Percentiles rank a stretch among this genome's conserved stretches.
These are phyloP conservation scores for Backusella morwellensis DNA, from an alignment of 192 early-diverging fungal genomes.

Conservation along the genomic window DNA sequence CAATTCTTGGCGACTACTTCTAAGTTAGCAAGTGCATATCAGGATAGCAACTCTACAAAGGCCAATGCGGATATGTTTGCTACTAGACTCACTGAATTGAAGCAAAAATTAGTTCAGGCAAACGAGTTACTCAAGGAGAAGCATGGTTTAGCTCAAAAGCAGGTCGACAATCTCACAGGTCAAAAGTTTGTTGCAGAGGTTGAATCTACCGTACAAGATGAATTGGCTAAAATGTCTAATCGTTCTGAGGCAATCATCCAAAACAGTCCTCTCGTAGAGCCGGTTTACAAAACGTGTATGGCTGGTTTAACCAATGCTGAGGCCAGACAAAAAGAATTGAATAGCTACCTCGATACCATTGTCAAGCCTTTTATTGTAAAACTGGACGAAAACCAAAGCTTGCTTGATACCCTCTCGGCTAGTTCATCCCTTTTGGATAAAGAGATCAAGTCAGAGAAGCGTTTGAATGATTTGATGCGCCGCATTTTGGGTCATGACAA, in stretches of 20 bases:
- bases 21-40: background rate
- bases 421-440: background rate
- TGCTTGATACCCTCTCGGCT: background rate
- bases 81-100: background rate
- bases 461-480: conserved; percentile 12
- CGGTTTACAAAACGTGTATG: background rate
- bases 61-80: background rate
- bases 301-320: background rate
- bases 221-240: background rate
- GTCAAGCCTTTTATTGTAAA: background rate
- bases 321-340: background rate
- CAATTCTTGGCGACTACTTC: background rate
- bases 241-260: background rate
- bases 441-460: background rate
- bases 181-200: background rate
- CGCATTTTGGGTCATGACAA: conserved; percentile 22
- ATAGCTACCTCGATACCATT: background rate
- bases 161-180: background rate
- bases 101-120: background rate
- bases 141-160: background rate
- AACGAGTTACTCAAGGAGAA: background rate
- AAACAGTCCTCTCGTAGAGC: background rate
- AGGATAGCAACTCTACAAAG: background rate
- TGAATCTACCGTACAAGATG: background rate
- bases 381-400: background rate